These are phyloP conservation scores for Pittosporum tobira DNA, from an alignment of 129 eudicot species.

Conservation along the genomic window DNA sequence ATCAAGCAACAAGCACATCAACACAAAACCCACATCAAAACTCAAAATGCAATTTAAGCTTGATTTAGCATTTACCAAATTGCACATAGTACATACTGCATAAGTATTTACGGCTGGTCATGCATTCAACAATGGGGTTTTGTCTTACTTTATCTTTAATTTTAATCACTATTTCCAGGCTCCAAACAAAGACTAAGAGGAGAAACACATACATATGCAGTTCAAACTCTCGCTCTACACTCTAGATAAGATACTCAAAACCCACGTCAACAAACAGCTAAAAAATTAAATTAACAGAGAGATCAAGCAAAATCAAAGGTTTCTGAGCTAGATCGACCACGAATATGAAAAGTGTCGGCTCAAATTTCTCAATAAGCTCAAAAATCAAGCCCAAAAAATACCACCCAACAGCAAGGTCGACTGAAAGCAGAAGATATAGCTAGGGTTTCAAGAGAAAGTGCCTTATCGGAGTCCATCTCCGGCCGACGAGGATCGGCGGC, in stretches of 20 bases:
- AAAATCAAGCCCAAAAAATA: neutral
- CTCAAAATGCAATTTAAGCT: neutral
- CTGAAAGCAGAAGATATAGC: neutral
- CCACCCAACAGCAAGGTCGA: neutral
- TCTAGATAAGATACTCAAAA: neutral
- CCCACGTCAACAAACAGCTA: neutral
- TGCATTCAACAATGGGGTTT: no score
- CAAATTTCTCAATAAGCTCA: neutral
- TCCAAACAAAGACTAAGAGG: neutral
- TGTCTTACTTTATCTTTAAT: neutral
- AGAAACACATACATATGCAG: neutral
- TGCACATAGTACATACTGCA: neutral
- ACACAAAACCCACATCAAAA: neutral
- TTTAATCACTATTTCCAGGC: neutral
- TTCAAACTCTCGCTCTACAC: neutral
- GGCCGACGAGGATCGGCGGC: conserved; percentile 6
- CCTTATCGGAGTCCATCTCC: conserved; percentile 37
- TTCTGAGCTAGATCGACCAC: conserved; percentile 20
- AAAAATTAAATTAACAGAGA: neutral
- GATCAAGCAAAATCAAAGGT: neutral
- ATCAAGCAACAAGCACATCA: neutral
- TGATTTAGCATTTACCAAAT: neutral
- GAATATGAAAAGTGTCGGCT: neutral
- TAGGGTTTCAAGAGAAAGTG: neutral
- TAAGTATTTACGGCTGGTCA: neutral